Percentiles rank a stretch among this genome's conserved stretches.
Evolutionary conservation across 345 rosid genomes (phyloP).

Genomic region (Ceriops decandra): DNA sequence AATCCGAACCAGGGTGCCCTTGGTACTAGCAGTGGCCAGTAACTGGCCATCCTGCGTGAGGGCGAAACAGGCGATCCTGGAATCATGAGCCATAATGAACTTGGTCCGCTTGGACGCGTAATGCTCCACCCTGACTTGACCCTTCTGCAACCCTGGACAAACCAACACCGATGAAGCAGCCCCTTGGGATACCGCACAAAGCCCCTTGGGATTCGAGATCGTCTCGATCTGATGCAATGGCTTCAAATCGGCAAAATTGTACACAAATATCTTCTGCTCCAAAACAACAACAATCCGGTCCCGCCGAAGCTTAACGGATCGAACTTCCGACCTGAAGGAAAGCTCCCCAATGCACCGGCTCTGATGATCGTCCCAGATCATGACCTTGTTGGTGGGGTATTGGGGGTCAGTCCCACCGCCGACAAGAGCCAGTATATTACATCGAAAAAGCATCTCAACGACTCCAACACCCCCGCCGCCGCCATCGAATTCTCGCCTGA

Average conservation of each 20-base stretch:
- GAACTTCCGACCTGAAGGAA: constrained; percentile 80
- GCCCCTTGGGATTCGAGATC: constrained; percentile 75
- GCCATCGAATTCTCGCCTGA: constrained; percentile 85
- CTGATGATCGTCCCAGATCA: constrained; percentile 96
- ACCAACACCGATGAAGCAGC: constrained; percentile 71
- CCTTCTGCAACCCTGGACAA: constrained; percentile 85
- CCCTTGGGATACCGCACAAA: constrained; percentile 83
- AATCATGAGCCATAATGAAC: constrained; percentile 92
- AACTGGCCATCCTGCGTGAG: constrained; percentile 78
- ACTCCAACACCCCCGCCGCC: constrained; percentile 64
- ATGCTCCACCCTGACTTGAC: constrained; percentile 88
- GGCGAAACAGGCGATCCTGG: constrained; percentile 82
- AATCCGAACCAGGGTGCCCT: constrained; percentile 81
- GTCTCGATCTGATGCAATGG: constrained; percentile 89
- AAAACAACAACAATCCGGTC: constrained; percentile 72
- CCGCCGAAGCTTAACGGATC: constrained; percentile 70
- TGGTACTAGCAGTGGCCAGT: constrained; percentile 83
- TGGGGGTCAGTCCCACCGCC: constrained; percentile 92
- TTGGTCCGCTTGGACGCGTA: constrained; percentile 80
- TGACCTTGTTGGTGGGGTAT: constrained; percentile 73
- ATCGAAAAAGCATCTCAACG: constrained; percentile 87
- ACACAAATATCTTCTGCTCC: constrained; percentile 86
- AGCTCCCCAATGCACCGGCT: constrained; percentile 84
- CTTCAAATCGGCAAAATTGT: constrained; percentile 79
- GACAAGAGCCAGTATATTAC: constrained; percentile 80